Evolutionary conservation across 2,329 filamentous ascomycete species (phyloP), one percentile per base, ranked within the genome.

Genomic region (Exophiala sp.): DNA sequence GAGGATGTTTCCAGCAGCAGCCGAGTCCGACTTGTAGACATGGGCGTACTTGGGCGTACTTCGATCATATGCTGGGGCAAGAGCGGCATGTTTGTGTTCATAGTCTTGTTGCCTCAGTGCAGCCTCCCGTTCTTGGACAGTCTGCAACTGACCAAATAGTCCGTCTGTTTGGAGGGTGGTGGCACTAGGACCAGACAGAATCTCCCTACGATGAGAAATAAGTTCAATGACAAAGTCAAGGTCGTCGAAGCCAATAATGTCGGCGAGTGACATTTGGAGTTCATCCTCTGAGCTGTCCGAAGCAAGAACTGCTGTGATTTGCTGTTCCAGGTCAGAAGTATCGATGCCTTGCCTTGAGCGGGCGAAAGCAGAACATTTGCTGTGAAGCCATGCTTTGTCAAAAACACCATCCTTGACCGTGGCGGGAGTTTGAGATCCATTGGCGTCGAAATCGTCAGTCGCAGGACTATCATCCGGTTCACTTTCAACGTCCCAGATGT

Each of bases 181-280:
- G 53, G 62, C 64, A 46, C 69, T 68, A 49, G 70, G 65, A 3
- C 72, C 65, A 9, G 73, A 67, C 9, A 85, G 69, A 41, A 97
- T 82, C 42, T 88, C 82, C 47, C 80, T 75, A 48, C 91, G 83
- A 68, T 92, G 85, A 2, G 84, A 80, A 48, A 97, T 86, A n/a
- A 97, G 75, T 59, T 96, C 89, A 58, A 91, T 91, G 49, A 97
- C 87, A 64, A 99, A 85, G 61, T 99, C 92, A 14, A 99, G 77
- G 66, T 97, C 90, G 63, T 94, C 91, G 65, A 92, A 97, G 0
- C 95, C 94, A 56, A 99, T 78, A 40, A 96, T 82, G 64, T 99
- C 94, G 0, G 89, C 90, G 34, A 99, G 78, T 38, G 86, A 84
- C 66, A 91, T 91, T 69, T 97, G 92, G n/a, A 97, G 75, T 70